Evolutionary conservation across 768 basidiomycete genomes (phyloP), one percentile per base, ranked within the genome.

Genomic region (Ramaria rubella): DNA sequence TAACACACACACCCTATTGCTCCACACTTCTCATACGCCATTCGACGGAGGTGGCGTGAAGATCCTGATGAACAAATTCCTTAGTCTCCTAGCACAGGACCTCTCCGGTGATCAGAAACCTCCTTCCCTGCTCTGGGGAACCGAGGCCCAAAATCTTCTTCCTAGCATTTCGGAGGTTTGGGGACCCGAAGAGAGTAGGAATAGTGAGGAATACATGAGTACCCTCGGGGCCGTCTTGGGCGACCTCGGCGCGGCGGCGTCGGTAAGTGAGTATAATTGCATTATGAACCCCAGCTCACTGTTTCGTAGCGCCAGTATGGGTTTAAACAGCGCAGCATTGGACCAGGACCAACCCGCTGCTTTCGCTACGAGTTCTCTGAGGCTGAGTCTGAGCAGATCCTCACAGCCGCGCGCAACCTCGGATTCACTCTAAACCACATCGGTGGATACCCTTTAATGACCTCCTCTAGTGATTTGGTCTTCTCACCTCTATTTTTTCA

Each of bases 21-120:
- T 50, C 3, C 49, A 50, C 4, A 50, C 49, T n/a, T 33, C 27
- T 17, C 49, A 50, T 27, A 29, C 27, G 27, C 49, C 49, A 3
- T 50, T 50, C 49, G 49, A 50, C 19, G 49, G 49, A 23, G 49
- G 27, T 6, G 49, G 21, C 21, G 30, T 33, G 27, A 50, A 50
- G 49, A 11, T 50, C 19, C 4, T 50, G 11, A 11, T 21, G 21
- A 50, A 27, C n/a, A 27, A 33, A 27, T 29, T 24, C 49, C 49
- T 50, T 27, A 11, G n/a, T 11, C 27, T 6, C 33, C 27, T 50
- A 27, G 23, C 49, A 19, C 2, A 2, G 21, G 4, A 29, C 27
- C 21, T 50, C 21, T n/a, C 27, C 21, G 33, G 30, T 27, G 49
- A 29, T 4, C 8, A 29, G 33, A 5, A 6, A 23, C 6, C 5